Base-by-base conservation (phyloP, 73 alveolate species). In the Stentor roeselii region DNA sequence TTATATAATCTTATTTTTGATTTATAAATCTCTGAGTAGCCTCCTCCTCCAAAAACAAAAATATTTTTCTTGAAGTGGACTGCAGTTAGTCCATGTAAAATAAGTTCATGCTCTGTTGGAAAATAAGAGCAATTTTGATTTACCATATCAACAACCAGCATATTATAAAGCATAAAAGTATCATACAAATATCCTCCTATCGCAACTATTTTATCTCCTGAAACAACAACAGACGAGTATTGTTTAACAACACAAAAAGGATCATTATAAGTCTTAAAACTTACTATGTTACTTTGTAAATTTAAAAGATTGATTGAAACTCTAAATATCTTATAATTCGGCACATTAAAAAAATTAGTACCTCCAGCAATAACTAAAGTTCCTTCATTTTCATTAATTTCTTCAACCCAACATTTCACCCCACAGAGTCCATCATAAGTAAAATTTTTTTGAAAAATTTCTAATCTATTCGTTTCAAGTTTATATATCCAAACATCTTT, bases 31-130 rank as follows among this genome's bases (percentile, higher is more conserved):
- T 50, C 67, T 11, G 6, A 21, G 21, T 21, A 11, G 21, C 6
- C 21, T 11, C 80, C 80, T 67, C 80, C 80, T 67, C 80, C 80
- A 34, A 67, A 67, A 27, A 67, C 34, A 67, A 27, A 67, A 21
- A 67, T 27, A 67, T n/a, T 40, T 27, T 67, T 67, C 34, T 34
- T 34, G 34, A 30, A 21, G 34, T 67, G 37, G 0, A 34, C 37
- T 27, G 41, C 34, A 27, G n/a, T 15, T 1, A 27, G 80, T 67
- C 80, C 80, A 34, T 21, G 34, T 1, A 67, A 27, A 30, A 11
- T 34, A 21, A 30, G 14, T 21, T 67, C 80, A 11, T 21, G 21
- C 34, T 27, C 42, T 27, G 21, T 11, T 11, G 67, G 6, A 11
- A 11, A 11, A 21, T 67, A 30, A 0, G 2, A 27, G 34, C 27